Percentiles rank a stretch among this genome's conserved stretches.
Conservation (phyloP, 202 grass and related monocot species). For the Schoenoplectus tabernaemontani region DNA sequence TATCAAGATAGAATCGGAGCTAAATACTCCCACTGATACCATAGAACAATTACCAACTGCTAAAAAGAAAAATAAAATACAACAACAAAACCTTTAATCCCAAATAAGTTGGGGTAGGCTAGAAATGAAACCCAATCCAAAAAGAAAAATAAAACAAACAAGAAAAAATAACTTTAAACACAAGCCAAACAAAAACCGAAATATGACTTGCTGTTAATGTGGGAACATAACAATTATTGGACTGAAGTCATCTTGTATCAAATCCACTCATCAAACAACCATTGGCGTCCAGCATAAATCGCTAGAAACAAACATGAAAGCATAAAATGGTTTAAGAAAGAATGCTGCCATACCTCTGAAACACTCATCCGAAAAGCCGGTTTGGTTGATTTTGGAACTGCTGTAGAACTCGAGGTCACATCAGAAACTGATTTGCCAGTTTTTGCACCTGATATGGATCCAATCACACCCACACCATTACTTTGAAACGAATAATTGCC, state of each 20-base stretch:
- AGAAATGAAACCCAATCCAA: too few species aligned
- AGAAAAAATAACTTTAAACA: background rate
- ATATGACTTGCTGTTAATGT: background rate
- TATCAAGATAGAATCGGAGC: background rate
- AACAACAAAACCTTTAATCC: too few species aligned
- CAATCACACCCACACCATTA: constrained; percentile 9
- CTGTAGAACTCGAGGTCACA: background rate
- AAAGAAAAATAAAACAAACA: too few species aligned
- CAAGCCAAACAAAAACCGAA: background rate
- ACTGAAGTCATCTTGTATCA: background rate
- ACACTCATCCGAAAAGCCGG: constrained; percentile 28
- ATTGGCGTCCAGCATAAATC: background rate
- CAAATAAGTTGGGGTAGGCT: too few species aligned
- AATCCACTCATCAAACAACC: background rate
- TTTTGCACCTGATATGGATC: constrained; percentile 4
- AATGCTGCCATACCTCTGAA: constrained; percentile 22
- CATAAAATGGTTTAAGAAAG: background rate
- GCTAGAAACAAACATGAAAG: constrained; percentile 6
- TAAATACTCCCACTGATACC: background rate
- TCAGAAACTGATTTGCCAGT: constrained; percentile 13
- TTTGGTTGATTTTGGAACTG: constrained; percentile 9
- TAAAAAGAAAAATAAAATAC: background rate
- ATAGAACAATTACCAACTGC: background rate
- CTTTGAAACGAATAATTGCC: background rate
- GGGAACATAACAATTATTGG: too few species aligned